These are phyloP conservation scores for Lipomyces sp. DNA, from an alignment of 805 yeast species.

Conservation along the genomic window DNA sequence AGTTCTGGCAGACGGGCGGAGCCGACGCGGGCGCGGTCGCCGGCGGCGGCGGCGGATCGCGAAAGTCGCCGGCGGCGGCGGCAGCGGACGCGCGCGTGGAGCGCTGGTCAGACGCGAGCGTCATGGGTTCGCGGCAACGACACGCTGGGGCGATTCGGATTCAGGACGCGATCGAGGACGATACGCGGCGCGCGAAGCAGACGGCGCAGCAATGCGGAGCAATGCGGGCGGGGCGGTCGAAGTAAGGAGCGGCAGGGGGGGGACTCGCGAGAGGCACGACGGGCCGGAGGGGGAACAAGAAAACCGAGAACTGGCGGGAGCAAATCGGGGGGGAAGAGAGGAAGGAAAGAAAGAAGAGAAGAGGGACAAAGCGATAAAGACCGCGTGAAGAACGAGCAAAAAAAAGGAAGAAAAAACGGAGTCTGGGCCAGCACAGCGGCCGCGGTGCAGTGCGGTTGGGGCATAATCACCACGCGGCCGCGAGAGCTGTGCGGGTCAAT, in stretches of 20 bases:
- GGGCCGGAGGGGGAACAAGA: neutral
- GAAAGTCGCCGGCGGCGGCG: neutral
- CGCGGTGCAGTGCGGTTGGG: neutral
- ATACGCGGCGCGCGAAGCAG: no score
- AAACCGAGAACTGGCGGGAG: neutral
- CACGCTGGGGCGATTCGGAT: no score
- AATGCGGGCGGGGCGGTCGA: no score
- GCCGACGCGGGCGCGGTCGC: conserved; percentile 19
- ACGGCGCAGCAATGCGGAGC: no score
- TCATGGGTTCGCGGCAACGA: conserved; percentile 13
- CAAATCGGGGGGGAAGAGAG: neutral
- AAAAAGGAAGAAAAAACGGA: neutral
- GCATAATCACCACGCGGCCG: neutral
- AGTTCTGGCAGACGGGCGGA: conserved; percentile 72
- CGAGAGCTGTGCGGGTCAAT: no score
- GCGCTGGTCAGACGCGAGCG: conserved; percentile 20
- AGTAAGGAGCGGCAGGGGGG: no score
- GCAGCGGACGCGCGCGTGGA: neutral
- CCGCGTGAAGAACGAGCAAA: conserved; percentile 5
- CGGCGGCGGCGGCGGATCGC: conserved; percentile 4
- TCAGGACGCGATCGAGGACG: no score
- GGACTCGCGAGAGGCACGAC: no score
- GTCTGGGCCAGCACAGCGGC: no score
- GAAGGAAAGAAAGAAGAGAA: neutral
- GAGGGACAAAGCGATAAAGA: neutral